Evolutionary conservation across 768 basidiomycete genomes (phyloP).

Genomic region (Mycena amicta): DNA sequence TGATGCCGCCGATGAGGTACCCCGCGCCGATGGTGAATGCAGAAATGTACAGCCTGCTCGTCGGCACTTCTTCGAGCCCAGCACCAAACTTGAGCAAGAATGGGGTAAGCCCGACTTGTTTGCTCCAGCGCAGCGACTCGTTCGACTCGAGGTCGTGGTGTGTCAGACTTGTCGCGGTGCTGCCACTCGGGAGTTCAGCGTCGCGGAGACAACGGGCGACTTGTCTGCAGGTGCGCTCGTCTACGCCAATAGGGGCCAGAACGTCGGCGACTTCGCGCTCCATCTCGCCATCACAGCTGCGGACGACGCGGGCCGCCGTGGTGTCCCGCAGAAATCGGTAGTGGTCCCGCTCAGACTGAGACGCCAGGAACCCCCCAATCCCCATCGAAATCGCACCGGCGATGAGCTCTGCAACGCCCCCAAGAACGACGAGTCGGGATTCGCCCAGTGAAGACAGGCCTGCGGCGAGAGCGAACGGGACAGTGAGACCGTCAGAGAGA

Average conservation of each 20-base stretch:
- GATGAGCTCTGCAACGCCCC: conserved; percentile 93
- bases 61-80: conserved; percentile 90
- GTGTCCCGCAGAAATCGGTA: conserved; percentile 78
- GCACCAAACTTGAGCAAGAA: conserved; percentile 97
- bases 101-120: conserved; percentile 84
- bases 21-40: conserved; percentile 96
- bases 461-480: conserved; percentile 89
- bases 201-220: conserved; percentile 78
- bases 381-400: conserved; percentile 98
- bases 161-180: conserved; percentile 5
- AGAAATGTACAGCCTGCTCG: conserved; percentile 80
- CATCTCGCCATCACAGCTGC: conserved; percentile 93
- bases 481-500: conserved; percentile 88
- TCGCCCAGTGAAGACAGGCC: conserved; percentile 88
- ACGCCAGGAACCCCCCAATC: conserved; percentile 95
- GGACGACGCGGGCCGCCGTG: conserved; percentile 79
- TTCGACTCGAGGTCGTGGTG: conserved; percentile 55
- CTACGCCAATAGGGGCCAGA: conserved; percentile 87
- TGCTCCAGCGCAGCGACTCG: conserved; percentile 62
- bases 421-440: conserved; percentile 89
- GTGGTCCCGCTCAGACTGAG: conserved; percentile 95
- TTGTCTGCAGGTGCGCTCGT: conserved; percentile 74
- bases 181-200: conserved; percentile 48
- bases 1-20: conserved; percentile 90
- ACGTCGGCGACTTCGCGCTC: conserved; percentile 92